These are phyloP conservation scores for Fusarium coicis DNA, from an alignment of 2,329 filamentous ascomycete species.

Conservation along the genomic window DNA sequence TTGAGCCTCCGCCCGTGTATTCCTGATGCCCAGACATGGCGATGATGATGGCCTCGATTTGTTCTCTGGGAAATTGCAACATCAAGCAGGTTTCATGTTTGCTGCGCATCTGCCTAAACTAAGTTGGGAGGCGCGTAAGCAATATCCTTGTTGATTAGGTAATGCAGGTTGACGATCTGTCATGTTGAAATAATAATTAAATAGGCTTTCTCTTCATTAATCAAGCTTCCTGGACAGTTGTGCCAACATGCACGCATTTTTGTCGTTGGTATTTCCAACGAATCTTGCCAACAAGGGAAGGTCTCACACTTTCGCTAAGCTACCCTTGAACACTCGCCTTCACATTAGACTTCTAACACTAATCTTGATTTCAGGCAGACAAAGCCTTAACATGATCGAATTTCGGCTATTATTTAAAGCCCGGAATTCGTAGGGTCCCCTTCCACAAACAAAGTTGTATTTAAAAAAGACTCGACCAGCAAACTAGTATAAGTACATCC, in stretches of 20 bases:
- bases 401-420: too few species aligned
- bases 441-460: not conserved
- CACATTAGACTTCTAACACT: not conserved
- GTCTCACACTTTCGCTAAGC: not conserved
- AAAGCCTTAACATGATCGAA: not conserved
- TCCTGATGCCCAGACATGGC: constrained; percentile 1
- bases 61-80: not conserved
- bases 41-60: not conserved
- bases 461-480: not conserved
- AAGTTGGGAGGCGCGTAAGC: not conserved
- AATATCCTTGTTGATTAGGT: constrained; percentile 27
- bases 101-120: not conserved
- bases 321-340: not conserved
- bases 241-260: too few species aligned
- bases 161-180: not conserved
- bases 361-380: not conserved
- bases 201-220: not conserved
- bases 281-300: not conserved
- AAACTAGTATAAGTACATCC: too few species aligned
- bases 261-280: not conserved
- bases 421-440: not conserved
- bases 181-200: not conserved
- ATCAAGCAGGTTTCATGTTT: not conserved
- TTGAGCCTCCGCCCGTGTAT: not conserved
- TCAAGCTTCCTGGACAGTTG: not conserved